Evolutionary conservation across 2,329 filamentous ascomycete species (phyloP).

Genomic region (Chaetomiaceae sp.): DNA sequence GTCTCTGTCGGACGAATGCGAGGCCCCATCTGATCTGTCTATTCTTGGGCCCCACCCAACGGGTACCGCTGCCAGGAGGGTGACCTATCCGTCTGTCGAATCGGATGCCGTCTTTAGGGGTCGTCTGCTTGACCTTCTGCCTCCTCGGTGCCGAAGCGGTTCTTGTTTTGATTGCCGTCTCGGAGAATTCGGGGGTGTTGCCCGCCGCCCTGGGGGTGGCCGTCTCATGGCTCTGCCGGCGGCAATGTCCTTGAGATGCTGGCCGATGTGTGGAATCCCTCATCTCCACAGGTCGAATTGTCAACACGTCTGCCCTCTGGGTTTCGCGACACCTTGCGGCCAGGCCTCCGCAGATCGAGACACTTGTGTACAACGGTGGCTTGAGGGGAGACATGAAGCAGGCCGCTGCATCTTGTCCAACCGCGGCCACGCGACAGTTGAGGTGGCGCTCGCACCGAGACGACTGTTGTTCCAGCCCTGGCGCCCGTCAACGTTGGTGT

Average conservation of each 20-base stretch:
- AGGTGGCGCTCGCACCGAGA: constrained; percentile 4
- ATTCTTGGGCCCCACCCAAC: constrained; percentile 14
- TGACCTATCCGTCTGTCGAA: constrained; percentile 12
- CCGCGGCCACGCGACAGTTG: constrained; percentile 19
- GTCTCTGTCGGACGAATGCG: neutral
- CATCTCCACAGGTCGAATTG: neutral
- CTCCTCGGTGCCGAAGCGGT: constrained; percentile 20
- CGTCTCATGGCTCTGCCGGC: neutral
- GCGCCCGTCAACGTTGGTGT: constrained; percentile 4
- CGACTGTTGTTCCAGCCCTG: neutral
- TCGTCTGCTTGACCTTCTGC: constrained; percentile 3
- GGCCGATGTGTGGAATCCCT: neutral
- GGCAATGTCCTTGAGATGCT: neutral
- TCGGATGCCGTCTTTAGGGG: constrained; percentile 18
- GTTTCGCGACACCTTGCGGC: constrained; percentile 1
- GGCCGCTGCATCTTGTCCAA: constrained; percentile 20
- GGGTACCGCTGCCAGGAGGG: neutral
- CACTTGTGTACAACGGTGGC: constrained; percentile 17
- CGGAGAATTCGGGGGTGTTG: neutral
- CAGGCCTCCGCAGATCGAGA: constrained; percentile 12
- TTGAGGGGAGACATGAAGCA: constrained; percentile 16
- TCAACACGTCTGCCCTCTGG: neutral
- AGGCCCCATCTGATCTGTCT: constrained; percentile 8
- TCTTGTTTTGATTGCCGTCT: neutral
- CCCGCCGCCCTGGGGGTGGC: neutral